Base-by-base conservation (phyloP, 116 monocot genomes). In the Zostera marina region DNA sequence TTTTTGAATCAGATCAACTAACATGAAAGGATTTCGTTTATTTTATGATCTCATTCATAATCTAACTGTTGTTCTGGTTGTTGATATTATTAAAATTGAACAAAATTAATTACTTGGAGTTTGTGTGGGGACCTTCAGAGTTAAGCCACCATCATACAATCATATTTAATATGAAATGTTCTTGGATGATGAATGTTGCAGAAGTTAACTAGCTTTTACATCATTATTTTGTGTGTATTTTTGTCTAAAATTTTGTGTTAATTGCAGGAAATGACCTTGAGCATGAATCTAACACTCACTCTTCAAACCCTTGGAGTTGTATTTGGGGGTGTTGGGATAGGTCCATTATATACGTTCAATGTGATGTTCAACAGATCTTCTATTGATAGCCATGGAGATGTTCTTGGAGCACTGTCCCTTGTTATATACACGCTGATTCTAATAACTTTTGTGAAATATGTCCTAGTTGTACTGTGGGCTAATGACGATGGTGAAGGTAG, bases 291-390 rank as follows among this genome's bases (percentile, higher is more conserved):
- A 59, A 70, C 79, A 23, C 82, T 92, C 82, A 83, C 92, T 47
- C 86, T 92, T 66, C 92, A 92, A 78, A 92, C 92, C 70, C 92
- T 92, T 48, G 92, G 92, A 52, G 86, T 92, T 41, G 92, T 92
- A 9, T 92, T 83, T 72, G 86, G 92, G 49, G 92, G 86, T 66
- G 66, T 91, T 81, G 91, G 91, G 4, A 91, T 86, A 24, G 85
- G 91, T 71, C 91, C 91, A 44, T 72, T 92, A 41, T 92, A 86
- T 72, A 86, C 86, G 24, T 92, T 86, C 66, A 78, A 73, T 63
- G 92, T 86, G 76, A 77, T 92, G 47, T 92, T 92, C 69, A 80
- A 73, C 77, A 92, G 86, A 67, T 86, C 86, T 56, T 75, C 79
- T 8, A 83, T 86, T 60, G 77, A 79, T 38, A 83, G 86, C 41